These are phyloP conservation scores for Straminergon stramineum DNA, from an alignment of 225 moss, liverwort and hornwort species.

Conservation along the genomic window DNA sequence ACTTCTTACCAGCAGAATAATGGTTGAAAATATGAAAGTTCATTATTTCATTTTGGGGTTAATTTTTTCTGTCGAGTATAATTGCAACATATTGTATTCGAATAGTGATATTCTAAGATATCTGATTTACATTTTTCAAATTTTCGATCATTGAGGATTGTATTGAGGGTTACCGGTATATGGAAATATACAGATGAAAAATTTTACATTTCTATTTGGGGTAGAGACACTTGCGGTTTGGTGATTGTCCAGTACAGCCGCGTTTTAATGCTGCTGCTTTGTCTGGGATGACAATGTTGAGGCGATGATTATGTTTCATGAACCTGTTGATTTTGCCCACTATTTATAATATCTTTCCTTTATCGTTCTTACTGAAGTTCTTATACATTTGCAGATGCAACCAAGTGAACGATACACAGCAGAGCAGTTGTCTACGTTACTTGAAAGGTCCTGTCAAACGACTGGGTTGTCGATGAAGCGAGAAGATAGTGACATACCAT, in stretches of 20 bases:
- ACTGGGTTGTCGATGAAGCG: constrained; percentile 11
- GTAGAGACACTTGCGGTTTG: background rate
- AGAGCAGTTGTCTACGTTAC: constrained; percentile 28
- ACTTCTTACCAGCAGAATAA: too few species aligned
- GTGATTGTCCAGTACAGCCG: background rate
- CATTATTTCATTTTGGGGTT: background rate
- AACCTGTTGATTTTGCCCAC: background rate
- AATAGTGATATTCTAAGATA: background rate
- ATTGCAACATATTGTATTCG: background rate
- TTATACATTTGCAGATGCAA: constrained; percentile 19
- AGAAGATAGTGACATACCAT: constrained; percentile 6
- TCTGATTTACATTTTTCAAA: background rate
- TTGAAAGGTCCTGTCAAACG: constrained; percentile 25
- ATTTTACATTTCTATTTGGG: background rate
- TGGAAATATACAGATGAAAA: background rate
- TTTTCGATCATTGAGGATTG: background rate
- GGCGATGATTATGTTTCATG: background rate
- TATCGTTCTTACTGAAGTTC: background rate
- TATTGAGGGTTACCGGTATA: background rate
- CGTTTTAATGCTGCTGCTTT: background rate
- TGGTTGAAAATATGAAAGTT: background rate
- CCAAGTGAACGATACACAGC: constrained; percentile 14
- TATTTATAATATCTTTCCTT: background rate
- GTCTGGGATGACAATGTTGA: background rate
- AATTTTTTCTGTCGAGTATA: background rate